Evolutionary conservation across 345 rosid genomes (phyloP).

Genomic region (Pugionium cornutum): DNA sequence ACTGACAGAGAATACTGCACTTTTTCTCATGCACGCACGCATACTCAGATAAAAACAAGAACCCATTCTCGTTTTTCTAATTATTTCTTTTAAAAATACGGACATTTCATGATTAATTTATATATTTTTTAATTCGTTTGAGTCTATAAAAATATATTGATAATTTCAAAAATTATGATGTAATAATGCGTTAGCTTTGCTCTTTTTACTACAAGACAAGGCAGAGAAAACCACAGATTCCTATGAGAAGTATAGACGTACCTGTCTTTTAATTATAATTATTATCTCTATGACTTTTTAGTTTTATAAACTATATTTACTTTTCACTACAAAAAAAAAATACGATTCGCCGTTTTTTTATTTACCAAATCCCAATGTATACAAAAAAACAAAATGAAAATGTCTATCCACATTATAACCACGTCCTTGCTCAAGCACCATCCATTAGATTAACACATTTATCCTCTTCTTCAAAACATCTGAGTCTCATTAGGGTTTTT

Average conservation of each 20-base stretch:
- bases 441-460: conserved; percentile 19
- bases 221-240: conserved; percentile 48
- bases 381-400: conserved; percentile 13
- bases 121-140: not conserved
- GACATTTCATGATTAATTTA: conserved; percentile 34
- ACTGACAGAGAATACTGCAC: conserved; percentile 76
- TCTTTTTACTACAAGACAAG: conserved; percentile 43
- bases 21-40: conserved; percentile 93
- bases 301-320: not conserved
- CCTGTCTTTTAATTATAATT: conserved; percentile 37
- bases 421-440: conserved; percentile 32
- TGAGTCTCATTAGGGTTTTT: conserved; percentile 30
- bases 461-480: conserved; percentile 20
- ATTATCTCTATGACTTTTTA: conserved; percentile 23
- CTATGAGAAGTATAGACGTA: conserved; percentile 42
- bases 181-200: conserved; percentile 37
- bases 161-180: conserved; percentile 36
- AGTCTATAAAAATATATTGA: conserved; percentile 17
- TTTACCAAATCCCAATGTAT: conserved; percentile 53
- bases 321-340: conserved; percentile 8
- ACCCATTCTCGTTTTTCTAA: conserved; percentile 34
- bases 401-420: conserved; percentile 24
- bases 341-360: conserved; percentile 38
- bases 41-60: conserved; percentile 41
- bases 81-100: conserved; percentile 23